phyloP scores from a whole-genome alignment of 1,284 basidiomycete species.

The Cryptococcus floricola region DNA sequence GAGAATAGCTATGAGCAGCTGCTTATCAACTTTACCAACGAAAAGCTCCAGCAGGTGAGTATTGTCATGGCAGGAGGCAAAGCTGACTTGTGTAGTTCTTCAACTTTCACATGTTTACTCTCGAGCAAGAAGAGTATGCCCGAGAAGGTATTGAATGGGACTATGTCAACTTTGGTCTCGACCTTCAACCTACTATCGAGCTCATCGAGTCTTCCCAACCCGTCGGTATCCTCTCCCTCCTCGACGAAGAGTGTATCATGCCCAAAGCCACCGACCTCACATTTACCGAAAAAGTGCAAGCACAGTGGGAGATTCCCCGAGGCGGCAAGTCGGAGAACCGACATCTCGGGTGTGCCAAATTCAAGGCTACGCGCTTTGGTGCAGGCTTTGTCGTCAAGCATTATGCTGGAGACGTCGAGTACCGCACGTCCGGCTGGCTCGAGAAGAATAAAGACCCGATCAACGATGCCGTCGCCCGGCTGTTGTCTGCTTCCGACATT shows the following conservation, averaged over 20 bases:
- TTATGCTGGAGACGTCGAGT: conserved; percentile 96
- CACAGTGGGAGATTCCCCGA: conserved; percentile 41
- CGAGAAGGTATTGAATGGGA: conserved; percentile 98
- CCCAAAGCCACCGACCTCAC: conserved; percentile 93
- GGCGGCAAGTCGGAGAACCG: conserved; percentile 11
- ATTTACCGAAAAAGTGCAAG: conserved; percentile 81
- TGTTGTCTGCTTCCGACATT: conserved; percentile 79
- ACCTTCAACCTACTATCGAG: conserved; percentile 97
- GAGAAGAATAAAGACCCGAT: conserved; percentile 99
- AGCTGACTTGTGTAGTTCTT: conserved; percentile 59
- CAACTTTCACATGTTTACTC: conserved; percentile 99
- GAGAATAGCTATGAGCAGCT: conserved; percentile 92
- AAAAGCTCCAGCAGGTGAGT: conserved; percentile 75
- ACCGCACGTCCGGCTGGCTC: conserved; percentile 92
- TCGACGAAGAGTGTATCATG: conserved; percentile 99
- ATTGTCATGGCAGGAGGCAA: not conserved
- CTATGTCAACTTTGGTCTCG: conserved; percentile 96
- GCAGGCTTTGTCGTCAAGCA: conserved; percentile 95
- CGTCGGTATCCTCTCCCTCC: conserved; percentile 87
- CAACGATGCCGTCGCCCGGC: conserved; percentile 90
- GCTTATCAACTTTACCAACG: conserved; percentile 98
- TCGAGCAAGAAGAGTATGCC: conserved; percentile 98
- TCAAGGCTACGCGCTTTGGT: conserved; percentile 80
- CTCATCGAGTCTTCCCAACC: conserved; percentile 73
- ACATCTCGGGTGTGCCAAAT: conserved; percentile 76